Conservation (phyloP, 1,284 basidiomycete genomes). For the Vanrija sp. region DNA sequence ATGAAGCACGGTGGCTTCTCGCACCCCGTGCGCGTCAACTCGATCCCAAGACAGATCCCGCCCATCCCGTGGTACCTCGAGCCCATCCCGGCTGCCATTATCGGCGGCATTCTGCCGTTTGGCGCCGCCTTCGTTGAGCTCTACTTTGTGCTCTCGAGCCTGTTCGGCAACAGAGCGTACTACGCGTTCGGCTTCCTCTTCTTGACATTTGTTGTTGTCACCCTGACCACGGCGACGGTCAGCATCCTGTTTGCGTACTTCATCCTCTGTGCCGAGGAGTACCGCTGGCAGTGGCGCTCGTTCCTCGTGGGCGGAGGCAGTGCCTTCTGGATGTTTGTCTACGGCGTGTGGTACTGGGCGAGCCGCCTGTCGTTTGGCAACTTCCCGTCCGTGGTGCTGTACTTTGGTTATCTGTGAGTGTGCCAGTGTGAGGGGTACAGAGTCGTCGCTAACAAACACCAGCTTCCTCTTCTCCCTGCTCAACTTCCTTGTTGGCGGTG, state of each 20-base stretch:
- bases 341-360: slow-evolving; percentile 71
- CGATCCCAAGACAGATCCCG: slow-evolving; percentile 88
- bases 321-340: slow-evolving; percentile 85
- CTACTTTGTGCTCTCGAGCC: slow-evolving; percentile 86
- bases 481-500: slow-evolving; percentile 83
- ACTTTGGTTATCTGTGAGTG: slow-evolving; percentile 77
- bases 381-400: slow-evolving; percentile 76
- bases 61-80: slow-evolving; percentile 76
- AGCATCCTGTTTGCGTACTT: slow-evolving; percentile 91
- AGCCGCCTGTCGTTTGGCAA: slow-evolving; percentile 79
- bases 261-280: slow-evolving; percentile 90
- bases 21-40: slow-evolving; percentile 83
- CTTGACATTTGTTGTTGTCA: slow-evolving; percentile 78
- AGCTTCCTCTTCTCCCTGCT: slow-evolving; percentile 69
- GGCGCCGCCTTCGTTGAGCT: slow-evolving; percentile 94
- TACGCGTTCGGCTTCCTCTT: slow-evolving; percentile 96
- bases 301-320: slow-evolving; percentile 93
- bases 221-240: slow-evolving; percentile 82
- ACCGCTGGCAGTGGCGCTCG: slow-evolving; percentile 95
- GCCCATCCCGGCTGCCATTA: slow-evolving; percentile 70
- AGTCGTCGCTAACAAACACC: neutral
- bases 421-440: too few species aligned
- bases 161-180: slow-evolving; percentile 91
- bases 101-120: slow-evolving; percentile 90
- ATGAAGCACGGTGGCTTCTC: slow-evolving; percentile 71